phyloP scores from a whole-genome alignment of 2,329 filamentous ascomycete genomes.

The Magnaporthiopsis poae region DNA sequence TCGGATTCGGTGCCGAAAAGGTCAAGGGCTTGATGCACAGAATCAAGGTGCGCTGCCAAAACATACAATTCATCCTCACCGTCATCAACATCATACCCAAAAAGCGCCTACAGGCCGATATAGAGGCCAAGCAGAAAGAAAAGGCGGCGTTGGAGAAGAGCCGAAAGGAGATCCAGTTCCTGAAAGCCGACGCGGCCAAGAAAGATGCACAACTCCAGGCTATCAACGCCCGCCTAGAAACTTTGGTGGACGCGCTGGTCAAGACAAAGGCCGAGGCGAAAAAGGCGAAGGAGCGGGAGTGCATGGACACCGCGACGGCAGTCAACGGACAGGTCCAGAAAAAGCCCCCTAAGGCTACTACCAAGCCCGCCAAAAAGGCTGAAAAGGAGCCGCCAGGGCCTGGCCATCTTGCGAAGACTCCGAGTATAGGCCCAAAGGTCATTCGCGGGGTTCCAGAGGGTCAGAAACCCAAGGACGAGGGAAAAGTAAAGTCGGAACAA shows the following conservation, averaged over 20 bases:
- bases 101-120: neutral
- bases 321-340: neutral
- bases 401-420: neutral
- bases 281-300: neutral
- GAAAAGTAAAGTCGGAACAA: too few species aligned
- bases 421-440: neutral
- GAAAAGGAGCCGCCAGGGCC: neutral
- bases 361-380: neutral
- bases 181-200: constrained; percentile 2
- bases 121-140: neutral
- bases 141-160: neutral
- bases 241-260: neutral
- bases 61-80: neutral
- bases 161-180: neutral
- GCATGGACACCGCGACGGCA: neutral
- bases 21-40: neutral
- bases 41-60: neutral
- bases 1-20: neutral
- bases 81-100: neutral
- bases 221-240: neutral
- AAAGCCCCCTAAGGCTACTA: neutral
- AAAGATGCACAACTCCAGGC: constrained; percentile 2
- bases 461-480: neutral
- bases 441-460: neutral
- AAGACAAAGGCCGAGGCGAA: neutral